phyloP scores from a whole-genome alignment of 805 yeast genomes.

The Candida schatavii region DNA sequence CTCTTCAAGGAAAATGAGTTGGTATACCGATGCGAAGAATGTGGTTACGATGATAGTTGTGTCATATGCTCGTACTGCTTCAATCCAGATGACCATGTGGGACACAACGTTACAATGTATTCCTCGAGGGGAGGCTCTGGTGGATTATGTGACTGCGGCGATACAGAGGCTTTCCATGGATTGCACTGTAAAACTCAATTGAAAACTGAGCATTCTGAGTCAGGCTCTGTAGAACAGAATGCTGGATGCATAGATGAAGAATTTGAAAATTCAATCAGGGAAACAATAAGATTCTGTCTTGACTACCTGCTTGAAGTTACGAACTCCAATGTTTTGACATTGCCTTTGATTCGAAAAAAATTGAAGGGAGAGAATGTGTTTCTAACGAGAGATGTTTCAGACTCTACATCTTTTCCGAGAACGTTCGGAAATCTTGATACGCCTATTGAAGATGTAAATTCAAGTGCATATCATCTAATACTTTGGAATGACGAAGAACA shows the following conservation, averaged over 20 bases:
- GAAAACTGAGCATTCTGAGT: neutral
- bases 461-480: constrained; percentile 32
- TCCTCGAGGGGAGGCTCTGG: constrained; percentile 45
- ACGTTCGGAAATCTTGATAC: neutral
- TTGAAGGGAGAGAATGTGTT: too few species aligned
- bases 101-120: constrained; percentile 59
- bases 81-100: constrained; percentile 63
- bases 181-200: constrained; percentile 49
- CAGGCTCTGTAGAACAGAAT: constrained; percentile 3
- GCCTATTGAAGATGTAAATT: neutral
- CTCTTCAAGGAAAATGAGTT: constrained; percentile 60
- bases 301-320: constrained; percentile 46
- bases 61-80: constrained; percentile 74
- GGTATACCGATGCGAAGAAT: constrained; percentile 69
- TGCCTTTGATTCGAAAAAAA: too few species aligned
- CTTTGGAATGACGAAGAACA: constrained; percentile 84
- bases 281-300: constrained; percentile 32
- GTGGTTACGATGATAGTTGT: constrained; percentile 78
- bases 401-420: neutral
- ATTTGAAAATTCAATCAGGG: constrained; percentile 17
- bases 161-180: constrained; percentile 54
- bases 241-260: constrained; percentile 8
- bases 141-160: constrained; percentile 77
- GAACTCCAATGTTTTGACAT: constrained; percentile 33
- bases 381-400: too few species aligned